phyloP scores from a whole-genome alignment of 257 asterid genomes.

The Nicotiana undulata region DNA sequence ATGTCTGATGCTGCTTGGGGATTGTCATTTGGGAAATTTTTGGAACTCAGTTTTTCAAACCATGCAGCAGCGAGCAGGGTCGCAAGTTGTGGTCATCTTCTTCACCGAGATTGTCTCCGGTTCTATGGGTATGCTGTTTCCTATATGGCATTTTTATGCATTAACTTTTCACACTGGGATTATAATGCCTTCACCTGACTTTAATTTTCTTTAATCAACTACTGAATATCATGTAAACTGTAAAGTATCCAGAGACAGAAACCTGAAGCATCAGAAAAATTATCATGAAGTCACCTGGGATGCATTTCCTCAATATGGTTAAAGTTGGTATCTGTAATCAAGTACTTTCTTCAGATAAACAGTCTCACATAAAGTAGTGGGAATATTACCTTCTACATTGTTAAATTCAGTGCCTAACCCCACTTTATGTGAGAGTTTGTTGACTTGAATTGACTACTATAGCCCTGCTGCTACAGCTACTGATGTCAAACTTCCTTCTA shows the following conservation, averaged over 20 bases:
- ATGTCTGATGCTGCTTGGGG: conserved; percentile 99
- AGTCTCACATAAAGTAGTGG: background rate
- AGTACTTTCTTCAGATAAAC: background rate
- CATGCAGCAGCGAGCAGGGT: conserved; percentile 99
- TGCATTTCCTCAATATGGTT: background rate
- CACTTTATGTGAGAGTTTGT: background rate
- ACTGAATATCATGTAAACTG: background rate
- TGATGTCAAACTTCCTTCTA: background rate
- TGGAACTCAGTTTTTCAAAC: conserved; percentile 96
- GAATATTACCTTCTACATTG: background rate
- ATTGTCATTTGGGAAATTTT: conserved; percentile 88
- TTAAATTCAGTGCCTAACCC: background rate
- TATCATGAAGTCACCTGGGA: background rate
- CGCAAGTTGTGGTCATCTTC: conserved; percentile 95
- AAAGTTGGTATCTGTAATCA: conserved; percentile 1
- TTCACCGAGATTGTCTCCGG: conserved; percentile 94
- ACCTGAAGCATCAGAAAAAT: background rate
- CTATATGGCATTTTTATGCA: conserved; percentile 5
- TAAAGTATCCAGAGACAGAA: background rate
- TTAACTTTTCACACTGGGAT: background rate
- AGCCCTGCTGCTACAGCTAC: background rate
- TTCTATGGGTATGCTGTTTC: conserved; percentile 72
- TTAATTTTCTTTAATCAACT: background rate
- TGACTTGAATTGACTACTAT: background rate
- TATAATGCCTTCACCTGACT: background rate